Conservation (phyloP, 495 filamentous ascomycete species). For the Podospora australis region DNA sequence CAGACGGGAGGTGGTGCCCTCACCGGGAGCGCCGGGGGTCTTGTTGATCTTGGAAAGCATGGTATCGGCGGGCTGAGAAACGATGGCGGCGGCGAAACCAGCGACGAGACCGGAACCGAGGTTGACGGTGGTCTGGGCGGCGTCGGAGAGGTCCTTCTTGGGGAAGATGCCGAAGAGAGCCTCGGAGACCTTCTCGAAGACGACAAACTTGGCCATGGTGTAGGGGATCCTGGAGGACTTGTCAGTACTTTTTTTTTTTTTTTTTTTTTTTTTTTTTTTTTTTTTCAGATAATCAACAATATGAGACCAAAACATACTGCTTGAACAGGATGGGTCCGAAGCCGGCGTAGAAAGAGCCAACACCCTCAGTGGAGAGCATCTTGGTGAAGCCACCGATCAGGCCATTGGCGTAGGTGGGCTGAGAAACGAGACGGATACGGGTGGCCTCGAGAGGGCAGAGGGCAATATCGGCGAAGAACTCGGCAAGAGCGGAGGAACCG, state of each 20-base stretch:
- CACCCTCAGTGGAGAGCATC: slow-evolving; percentile 77
- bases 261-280: too few relatives aligned
- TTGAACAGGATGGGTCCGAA: slow-evolving; percentile 94
- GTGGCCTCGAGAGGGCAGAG: slow-evolving; percentile 92
- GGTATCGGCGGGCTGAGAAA: slow-evolving; percentile 97
- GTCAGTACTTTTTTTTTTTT: slow-evolving; percentile 12
- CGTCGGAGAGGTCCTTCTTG: slow-evolving; percentile 69
- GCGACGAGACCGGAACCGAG: slow-evolving; percentile 92
- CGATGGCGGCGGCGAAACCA: slow-evolving; percentile 92
- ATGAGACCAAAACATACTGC: slow-evolving; percentile 52
- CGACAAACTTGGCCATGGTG: slow-evolving; percentile 99
- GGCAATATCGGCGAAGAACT: slow-evolving; percentile 92
- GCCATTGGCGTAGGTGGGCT: slow-evolving; percentile 79
- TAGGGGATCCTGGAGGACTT: slow-evolving; percentile 72
- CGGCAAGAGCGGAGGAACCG: slow-evolving; percentile 72
- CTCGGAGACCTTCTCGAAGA: slow-evolving; percentile 96
- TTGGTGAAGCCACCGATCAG: slow-evolving; percentile 76
- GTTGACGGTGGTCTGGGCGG: slow-evolving; percentile 81
- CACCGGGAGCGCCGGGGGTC: slow-evolving; percentile 91
- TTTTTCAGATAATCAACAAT: not conserved
- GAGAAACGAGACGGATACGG: slow-evolving; percentile 88
- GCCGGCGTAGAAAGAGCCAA: slow-evolving; percentile 88
- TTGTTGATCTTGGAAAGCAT: slow-evolving; percentile 99
- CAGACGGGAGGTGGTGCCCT: slow-evolving; percentile 83
- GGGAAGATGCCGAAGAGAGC: slow-evolving; percentile 62